Percentiles rank a stretch among this genome's conserved stretches.
These are phyloP conservation scores for Ustilago hordei DNA, from an alignment of 1,284 basidiomycete genomes.

Conservation along the genomic window DNA sequence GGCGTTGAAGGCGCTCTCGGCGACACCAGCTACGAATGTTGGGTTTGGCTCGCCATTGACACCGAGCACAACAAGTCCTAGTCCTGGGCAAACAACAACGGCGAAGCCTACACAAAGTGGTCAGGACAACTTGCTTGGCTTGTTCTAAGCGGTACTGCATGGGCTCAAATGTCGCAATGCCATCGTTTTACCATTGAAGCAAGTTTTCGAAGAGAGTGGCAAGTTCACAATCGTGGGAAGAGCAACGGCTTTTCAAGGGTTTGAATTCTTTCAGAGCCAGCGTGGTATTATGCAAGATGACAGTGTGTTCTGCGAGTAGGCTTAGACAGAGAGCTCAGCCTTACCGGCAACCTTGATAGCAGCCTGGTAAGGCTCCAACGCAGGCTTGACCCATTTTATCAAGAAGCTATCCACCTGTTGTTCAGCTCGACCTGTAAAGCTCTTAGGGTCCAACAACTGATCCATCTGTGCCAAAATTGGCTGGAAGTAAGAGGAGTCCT, in stretches of 20 bases:
- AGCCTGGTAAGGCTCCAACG: slow-evolving; percentile 76
- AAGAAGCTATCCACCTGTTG: slow-evolving; percentile 75
- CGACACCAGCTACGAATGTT: slow-evolving; percentile 5
- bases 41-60: slow-evolving; percentile 23
- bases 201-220: too few species aligned
- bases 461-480: slow-evolving; percentile 73
- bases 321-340: slow-evolving; percentile 72
- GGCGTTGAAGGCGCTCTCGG: slow-evolving; percentile 46
- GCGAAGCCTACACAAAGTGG: slow-evolving; percentile 14
- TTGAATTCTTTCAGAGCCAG: background rate
- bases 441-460: slow-evolving; percentile 59
- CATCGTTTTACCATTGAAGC: background rate
- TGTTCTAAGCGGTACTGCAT: slow-evolving; percentile 34
- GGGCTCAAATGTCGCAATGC: background rate
- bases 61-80: slow-evolving; percentile 3
- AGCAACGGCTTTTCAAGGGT: background rate
- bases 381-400: slow-evolving; percentile 88
- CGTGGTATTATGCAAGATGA: slow-evolving; percentile 15
- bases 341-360: slow-evolving; percentile 76
- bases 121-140: slow-evolving; percentile 47
- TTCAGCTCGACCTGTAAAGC: slow-evolving; percentile 61
- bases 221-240: too few species aligned
- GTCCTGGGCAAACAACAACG: background rate
- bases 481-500: slow-evolving; percentile 76
- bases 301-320: background rate